phyloP scores from a whole-genome alignment of 1,139 yeast genomes.

The Casaregolazyma lundiana region DNA sequence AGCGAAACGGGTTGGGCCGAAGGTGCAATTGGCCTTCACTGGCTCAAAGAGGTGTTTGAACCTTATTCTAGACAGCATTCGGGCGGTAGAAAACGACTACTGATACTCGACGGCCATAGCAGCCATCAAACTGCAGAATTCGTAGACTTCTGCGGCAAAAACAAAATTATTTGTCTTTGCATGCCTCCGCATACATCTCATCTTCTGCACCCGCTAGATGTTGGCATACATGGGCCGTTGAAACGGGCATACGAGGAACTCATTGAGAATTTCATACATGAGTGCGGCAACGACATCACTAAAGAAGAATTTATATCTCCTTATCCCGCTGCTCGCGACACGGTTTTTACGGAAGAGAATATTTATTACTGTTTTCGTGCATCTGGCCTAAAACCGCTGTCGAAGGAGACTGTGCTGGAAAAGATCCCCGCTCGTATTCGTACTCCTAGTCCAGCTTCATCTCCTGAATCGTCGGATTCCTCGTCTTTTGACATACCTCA shows the following conservation, averaged over 20 bases:
- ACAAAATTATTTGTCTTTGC: neutral
- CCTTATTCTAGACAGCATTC: neutral
- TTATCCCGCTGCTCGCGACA: no score
- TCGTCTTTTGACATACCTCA: no score
- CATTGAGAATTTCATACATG: no score
- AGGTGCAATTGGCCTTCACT: neutral
- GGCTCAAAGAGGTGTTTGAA: neutral
- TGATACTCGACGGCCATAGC: neutral
- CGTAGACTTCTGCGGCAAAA: neutral
- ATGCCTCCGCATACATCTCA: neutral
- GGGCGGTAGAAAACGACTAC: neutral
- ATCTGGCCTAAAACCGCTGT: no score
- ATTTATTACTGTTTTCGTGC: no score
- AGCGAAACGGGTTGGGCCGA: neutral
- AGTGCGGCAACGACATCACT: no score
- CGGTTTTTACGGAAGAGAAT: no score
- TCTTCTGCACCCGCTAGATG: neutral
- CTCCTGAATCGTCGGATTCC: no score
- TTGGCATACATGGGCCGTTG: neutral
- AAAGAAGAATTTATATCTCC: no score
- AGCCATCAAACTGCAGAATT: neutral
- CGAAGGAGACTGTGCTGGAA: no score
- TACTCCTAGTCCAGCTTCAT: no score
- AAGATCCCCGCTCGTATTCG: no score
- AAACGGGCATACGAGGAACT: neutral